Evolutionary conservation across 164 flowering plant genomes (phyloP).

Genomic region (Pachysandra terminalis): DNA sequence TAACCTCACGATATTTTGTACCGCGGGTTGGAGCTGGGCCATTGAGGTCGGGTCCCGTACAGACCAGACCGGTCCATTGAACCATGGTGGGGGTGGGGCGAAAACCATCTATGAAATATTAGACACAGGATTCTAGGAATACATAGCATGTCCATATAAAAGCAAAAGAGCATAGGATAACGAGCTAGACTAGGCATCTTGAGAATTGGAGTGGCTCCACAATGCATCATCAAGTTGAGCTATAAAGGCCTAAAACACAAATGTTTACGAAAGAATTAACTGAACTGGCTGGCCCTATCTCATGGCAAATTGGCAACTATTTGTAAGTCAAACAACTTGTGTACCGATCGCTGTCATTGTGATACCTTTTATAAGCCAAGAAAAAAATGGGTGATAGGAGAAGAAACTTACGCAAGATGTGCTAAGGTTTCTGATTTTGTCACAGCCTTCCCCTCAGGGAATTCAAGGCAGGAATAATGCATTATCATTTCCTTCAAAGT

Average conservation of each 20-base stretch:
- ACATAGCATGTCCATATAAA: background rate
- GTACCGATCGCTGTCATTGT: background rate
- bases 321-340: background rate
- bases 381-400: background rate
- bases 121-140: background rate
- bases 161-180: background rate
- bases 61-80: no score
- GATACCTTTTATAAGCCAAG: background rate
- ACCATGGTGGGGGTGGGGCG: no score
- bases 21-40: no score
- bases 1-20: no score
- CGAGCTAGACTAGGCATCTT: background rate
- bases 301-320: background rate
- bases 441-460: conserved; percentile 75
- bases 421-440: conserved; percentile 59
- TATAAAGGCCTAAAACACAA: background rate
- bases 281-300: no score
- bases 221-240: background rate
- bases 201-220: background rate
- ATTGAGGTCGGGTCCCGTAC: no score
- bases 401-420: conserved; percentile 70
- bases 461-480: conserved; percentile 70
- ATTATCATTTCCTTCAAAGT: conserved; percentile 84
- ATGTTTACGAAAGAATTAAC: no score
- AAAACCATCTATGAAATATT: no score